phyloP scores from a whole-genome alignment of 176 grass and related monocot genomes.

The Ampelocalamus luodianensis region DNA sequence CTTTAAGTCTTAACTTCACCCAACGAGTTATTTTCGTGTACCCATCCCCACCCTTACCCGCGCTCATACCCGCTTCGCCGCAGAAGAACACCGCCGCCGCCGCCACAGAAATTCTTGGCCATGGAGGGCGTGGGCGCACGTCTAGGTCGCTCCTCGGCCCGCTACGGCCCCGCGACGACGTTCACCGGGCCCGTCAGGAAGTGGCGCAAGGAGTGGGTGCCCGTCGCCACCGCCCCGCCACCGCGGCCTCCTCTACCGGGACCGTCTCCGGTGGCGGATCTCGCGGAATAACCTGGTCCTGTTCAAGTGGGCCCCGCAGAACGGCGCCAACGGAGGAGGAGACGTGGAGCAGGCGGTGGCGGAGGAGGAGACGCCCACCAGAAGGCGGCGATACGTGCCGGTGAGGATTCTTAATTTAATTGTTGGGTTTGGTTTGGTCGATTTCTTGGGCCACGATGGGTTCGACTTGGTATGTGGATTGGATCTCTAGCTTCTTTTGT shows the following conservation, averaged over 20 bases:
- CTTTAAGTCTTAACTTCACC: not conserved
- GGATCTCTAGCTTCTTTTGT: conserved; percentile 31
- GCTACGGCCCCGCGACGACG: conserved; percentile 68
- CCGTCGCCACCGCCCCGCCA: conserved; percentile 36
- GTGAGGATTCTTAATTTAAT: conserved; percentile 51
- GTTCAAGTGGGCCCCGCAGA: conserved; percentile 68
- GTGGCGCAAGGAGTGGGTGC: conserved; percentile 82
- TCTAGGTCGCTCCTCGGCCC: conserved; percentile 68
- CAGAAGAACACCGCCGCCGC: not conserved
- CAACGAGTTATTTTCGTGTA: conserved; percentile 25
- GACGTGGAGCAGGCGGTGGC: not conserved
- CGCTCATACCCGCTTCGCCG: not conserved
- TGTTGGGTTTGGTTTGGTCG: conserved; percentile 7
- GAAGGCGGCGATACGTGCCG: conserved; percentile 52
- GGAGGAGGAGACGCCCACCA: conserved; percentile 22
- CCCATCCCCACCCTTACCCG: not conserved
- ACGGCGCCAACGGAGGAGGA: conserved; percentile 40
- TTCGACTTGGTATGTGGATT: not conserved
- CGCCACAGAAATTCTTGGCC: not conserved
- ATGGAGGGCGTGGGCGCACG: conserved; percentile 74
- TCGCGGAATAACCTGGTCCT: conserved; percentile 54
- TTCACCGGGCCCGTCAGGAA: conserved; percentile 78
- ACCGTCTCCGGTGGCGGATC: conserved; percentile 9
- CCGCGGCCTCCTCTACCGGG: not conserved
- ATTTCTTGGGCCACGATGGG: conserved; percentile 3